Evolutionary conservation across 805 yeast genomes (phyloP).

Genomic region (Saccharomycopsis guyanensis): DNA sequence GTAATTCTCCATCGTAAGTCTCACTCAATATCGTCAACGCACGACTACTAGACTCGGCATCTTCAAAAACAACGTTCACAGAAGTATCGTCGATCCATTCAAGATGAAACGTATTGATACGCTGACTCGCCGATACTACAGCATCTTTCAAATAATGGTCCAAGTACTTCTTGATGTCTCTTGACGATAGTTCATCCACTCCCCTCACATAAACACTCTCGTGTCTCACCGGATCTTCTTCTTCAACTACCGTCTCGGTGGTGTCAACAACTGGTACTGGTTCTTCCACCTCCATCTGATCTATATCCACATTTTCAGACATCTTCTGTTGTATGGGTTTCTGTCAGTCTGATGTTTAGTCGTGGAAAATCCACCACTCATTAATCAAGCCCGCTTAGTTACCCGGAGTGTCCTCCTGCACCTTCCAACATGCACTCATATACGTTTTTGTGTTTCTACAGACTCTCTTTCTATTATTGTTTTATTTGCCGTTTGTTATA

Average conservation of each 20-base stretch:
- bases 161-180: slow-evolving; percentile 50
- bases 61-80: slow-evolving; percentile 36
- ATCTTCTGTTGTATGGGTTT: no score
- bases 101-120: slow-evolving; percentile 27
- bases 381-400: no score
- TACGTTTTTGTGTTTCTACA: no score
- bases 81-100: slow-evolving; percentile 65
- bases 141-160: slow-evolving; percentile 36
- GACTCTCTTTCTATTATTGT: no score
- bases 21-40: slow-evolving; percentile 33
- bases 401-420: no score
- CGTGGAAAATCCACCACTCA: no score
- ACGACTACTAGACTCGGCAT: slow-evolving; percentile 26
- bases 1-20: slow-evolving; percentile 18
- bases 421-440: no score
- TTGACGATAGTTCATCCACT: slow-evolving; percentile 56
- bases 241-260: neutral
- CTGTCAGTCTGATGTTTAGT: no score
- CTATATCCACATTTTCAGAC: no score
- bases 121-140: slow-evolving; percentile 14
- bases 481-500: no score
- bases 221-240: slow-evolving; percentile 10
- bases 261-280: neutral
- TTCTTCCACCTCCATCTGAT: neutral
- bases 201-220: slow-evolving; percentile 48